Evolutionary conservation across 2,329 filamentous ascomycete species (phyloP), one percentile per base, ranked within the genome.

Genomic region (Didymella lethalis): DNA sequence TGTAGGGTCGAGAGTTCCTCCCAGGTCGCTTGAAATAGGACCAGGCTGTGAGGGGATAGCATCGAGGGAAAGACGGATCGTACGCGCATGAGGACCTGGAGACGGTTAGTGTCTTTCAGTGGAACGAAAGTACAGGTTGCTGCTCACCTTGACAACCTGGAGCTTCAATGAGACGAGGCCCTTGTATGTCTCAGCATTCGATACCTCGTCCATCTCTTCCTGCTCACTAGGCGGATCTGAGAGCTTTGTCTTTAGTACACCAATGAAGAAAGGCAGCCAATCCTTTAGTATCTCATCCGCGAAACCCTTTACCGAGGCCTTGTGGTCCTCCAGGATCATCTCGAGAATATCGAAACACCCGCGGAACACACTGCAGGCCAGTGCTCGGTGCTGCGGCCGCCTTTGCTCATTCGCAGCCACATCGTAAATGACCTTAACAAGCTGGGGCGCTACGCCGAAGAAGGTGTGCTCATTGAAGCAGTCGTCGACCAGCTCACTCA

Each of bases 381-480:
- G 83, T 29, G 93, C 92, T 61, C 95, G 87, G 58, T 97, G 82
- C 59, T 87, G 87, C 10, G 90, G 84, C 73, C 91, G 93, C 68
- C 91, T 87, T 61, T 84, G 84, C 59, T 90, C 86, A 74, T 91
- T 91, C 56, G 91, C 84, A 14, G 93, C 92, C 36, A 97, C 90
- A 68, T 91, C 86, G 75, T 92, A 95, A 31, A 97, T 86, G 49
- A 90, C 88, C 69, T 89, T 90, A 73, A 97, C 88, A 58, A 99
- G 90, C 70, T 96, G 90, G 36, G 89, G 84, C 8, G 94, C 95
- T 68, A 96, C 91, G 58, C 85, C 86, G 77, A 98, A 97, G 83
- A 99, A 99, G 69, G 97, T 93, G 62, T 93, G 91, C 75, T 98
- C 94, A 72, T 89, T 96, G 76, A 99, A 86, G 65, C 92, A 93